Evolutionary conservation across 1,284 basidiomycete genomes (phyloP).

Genomic region (Malassezia arunalokei): DNA sequence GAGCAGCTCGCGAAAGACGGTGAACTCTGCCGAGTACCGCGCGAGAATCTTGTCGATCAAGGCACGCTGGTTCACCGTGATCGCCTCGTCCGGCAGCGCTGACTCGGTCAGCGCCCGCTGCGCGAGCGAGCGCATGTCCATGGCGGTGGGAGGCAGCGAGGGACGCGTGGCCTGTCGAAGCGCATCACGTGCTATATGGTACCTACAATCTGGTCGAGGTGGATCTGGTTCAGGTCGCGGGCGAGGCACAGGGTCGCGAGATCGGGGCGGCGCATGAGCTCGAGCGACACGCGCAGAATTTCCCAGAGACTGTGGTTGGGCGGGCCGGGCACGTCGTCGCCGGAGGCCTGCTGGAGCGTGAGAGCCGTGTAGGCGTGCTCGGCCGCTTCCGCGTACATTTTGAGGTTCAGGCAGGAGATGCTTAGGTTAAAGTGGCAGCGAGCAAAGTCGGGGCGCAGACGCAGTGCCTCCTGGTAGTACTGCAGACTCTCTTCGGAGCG

Average conservation of each 20-base stretch:
- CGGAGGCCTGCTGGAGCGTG: conserved; percentile 29
- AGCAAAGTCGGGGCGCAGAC: conserved; percentile 82
- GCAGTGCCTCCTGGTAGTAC: conserved; percentile 79
- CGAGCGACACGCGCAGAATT: conserved; percentile 38
- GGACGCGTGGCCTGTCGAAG: background rate
- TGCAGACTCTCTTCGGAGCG: conserved; percentile 67
- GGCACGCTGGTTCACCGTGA: conserved; percentile 80
- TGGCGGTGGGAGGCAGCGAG: background rate
- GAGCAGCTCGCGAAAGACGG: conserved; percentile 77
- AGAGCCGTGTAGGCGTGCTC: conserved; percentile 42
- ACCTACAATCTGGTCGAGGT: conserved; percentile 25
- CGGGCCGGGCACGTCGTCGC: conserved; percentile 19
- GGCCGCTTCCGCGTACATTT: conserved; percentile 41
- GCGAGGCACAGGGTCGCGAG: conserved; percentile 21
- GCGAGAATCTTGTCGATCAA: conserved; percentile 29
- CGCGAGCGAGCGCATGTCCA: conserved; percentile 12
- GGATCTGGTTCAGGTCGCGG: conserved; percentile 29
- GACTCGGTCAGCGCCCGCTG: conserved; percentile 26
- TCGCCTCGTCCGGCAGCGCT: conserved; percentile 53
- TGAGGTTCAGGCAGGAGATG: conserved; percentile 40
- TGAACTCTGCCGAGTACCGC: conserved; percentile 14
- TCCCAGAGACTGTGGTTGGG: conserved; percentile 37
- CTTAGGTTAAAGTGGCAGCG: conserved; percentile 50
- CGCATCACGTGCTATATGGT: background rate
- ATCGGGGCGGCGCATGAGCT: conserved; percentile 36